Conservation (phyloP, 352 stramenopile species). For the Pythium aphanidermatum region DNA sequence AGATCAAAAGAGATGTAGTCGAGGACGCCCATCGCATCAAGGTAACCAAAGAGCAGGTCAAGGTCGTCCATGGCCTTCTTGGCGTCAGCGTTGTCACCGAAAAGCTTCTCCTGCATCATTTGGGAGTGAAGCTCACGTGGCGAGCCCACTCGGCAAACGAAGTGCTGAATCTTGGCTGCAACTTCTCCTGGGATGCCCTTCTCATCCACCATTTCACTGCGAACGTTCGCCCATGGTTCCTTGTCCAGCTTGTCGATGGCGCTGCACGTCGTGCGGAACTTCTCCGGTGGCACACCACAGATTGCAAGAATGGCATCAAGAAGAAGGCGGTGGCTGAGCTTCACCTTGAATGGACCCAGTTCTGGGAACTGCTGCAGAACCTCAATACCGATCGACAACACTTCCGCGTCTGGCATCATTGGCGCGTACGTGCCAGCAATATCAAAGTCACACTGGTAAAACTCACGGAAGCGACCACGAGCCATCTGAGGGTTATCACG, state of each 20-base stretch:
- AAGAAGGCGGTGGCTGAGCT: conserved; percentile 96
- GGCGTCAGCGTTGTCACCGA: conserved; percentile 87
- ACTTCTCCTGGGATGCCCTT: conserved; percentile 91
- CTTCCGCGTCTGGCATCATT: conserved; percentile 97
- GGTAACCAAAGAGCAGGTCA: conserved; percentile 94
- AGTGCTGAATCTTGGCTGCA: conserved; percentile 93
- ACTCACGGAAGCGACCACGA: conserved; percentile 96
- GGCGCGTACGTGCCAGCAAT: conserved; percentile 93
- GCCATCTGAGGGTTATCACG: conserved; percentile 94
- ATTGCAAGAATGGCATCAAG: conserved; percentile 97
- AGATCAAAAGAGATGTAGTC: conserved; percentile 95
- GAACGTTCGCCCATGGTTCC: conserved; percentile 89
- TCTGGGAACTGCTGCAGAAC: conserved; percentile 83
- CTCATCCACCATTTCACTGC: conserved; percentile 95
- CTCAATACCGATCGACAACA: conserved; percentile 94
- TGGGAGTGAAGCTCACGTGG: conserved; percentile 83
- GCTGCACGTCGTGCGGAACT: conserved; percentile 97
- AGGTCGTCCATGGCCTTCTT: conserved; percentile 90
- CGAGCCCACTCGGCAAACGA: conserved; percentile 89
- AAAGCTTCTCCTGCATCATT: conserved; percentile 73
- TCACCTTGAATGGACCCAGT: conserved; percentile 93
- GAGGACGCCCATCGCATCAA: conserved; percentile 96
- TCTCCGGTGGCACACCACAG: conserved; percentile 94
- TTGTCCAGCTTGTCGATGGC: conserved; percentile 99
- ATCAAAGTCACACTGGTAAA: conserved; percentile 99